phyloP scores from a whole-genome alignment of 2,329 filamentous ascomycete genomes.

The Whalleya microplaca region DNA sequence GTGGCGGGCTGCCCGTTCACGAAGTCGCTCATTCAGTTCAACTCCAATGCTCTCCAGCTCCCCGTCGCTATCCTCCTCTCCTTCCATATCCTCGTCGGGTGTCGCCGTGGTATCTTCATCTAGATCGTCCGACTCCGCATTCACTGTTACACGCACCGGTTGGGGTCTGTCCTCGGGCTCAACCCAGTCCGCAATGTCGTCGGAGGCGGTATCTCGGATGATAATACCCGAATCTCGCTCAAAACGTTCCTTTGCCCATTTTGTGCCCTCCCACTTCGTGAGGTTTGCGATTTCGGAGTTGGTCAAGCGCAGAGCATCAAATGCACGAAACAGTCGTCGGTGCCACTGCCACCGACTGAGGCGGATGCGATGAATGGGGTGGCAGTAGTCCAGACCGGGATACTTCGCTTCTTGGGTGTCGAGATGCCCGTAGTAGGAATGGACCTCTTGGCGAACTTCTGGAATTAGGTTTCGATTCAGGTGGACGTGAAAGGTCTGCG shows the following conservation, averaged over 20 bases:
- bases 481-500: slow-evolving; percentile 70
- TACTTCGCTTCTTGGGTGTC: slow-evolving; percentile 82
- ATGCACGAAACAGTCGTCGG: slow-evolving; percentile 74
- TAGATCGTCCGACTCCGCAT: slow-evolving; percentile 37
- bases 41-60: slow-evolving; percentile 63
- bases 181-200: slow-evolving; percentile 68
- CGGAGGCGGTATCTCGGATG: slow-evolving; percentile 73
- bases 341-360: slow-evolving; percentile 79
- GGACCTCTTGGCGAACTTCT: slow-evolving; percentile 79
- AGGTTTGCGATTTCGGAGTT: slow-evolving; percentile 69
- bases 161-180: slow-evolving; percentile 46
- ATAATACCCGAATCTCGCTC: slow-evolving; percentile 73
- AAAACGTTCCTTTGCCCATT: slow-evolving; percentile 80
- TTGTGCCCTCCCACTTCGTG: slow-evolving; percentile 82
- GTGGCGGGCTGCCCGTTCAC: slow-evolving; percentile 64
- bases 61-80: slow-evolving; percentile 58
- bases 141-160: slow-evolving; percentile 22
- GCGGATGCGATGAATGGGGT: slow-evolving; percentile 74
- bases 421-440: slow-evolving; percentile 78
- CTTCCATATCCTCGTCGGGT: slow-evolving; percentile 50
- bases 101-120: slow-evolving; percentile 42
- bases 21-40: slow-evolving; percentile 65
- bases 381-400: slow-evolving; percentile 77
- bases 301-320: slow-evolving; percentile 71
- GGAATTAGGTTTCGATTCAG: slow-evolving; percentile 72